Base-by-base conservation (phyloP, 192 early-diverging fungal species). In the Coemansia aciculifera region DNA sequence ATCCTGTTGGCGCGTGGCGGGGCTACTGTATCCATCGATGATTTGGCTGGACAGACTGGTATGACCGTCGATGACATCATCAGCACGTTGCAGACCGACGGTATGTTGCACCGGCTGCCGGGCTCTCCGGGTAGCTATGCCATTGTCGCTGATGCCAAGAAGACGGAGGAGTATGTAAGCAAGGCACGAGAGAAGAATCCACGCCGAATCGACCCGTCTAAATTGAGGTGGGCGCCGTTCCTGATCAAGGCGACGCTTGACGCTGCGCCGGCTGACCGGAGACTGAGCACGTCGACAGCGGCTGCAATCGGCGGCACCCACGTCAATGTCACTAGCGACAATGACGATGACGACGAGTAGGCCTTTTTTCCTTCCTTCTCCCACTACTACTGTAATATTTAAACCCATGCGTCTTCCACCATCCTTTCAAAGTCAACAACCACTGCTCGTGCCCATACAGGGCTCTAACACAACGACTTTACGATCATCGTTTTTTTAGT, bases 1-100 rank as follows among this genome's bases (percentile, higher is more conserved):
- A 84, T 87, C 12, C 78, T 98, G 12, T 75, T 85, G 36, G 5
- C 54, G 21, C 24, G 34, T 11, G 17, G n/a, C 27, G 34, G 12
- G 0, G 19, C 57, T 5, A 21, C 44, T 23, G 63, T 84, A 1
- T 80, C 83, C 6, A 69, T 84, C 5, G 75, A 81, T 24, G 89
- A 89, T 8, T 77, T 96, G 13, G 87, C 89, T 43, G 48, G 67
- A 19, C 51, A 76, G 52, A 96, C 95, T 10, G 85, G 90, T 15
- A 91, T 98, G 85, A 88, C 89, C 0, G 64, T 85, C 13, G 90
- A 95, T 65, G 96, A 98, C 75, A 83, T 98, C 57, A 84, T 95
- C 19, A 85, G 88, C 9, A 91, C 92, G 0, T 81, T 97, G 34
- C 86, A 91, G 66, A 83, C 76, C 21, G 84, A 78, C 49, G 75